These are phyloP conservation scores for Colletotrichum lupini DNA, from an alignment of 2,329 filamentous ascomycete species.

Conservation along the genomic window DNA sequence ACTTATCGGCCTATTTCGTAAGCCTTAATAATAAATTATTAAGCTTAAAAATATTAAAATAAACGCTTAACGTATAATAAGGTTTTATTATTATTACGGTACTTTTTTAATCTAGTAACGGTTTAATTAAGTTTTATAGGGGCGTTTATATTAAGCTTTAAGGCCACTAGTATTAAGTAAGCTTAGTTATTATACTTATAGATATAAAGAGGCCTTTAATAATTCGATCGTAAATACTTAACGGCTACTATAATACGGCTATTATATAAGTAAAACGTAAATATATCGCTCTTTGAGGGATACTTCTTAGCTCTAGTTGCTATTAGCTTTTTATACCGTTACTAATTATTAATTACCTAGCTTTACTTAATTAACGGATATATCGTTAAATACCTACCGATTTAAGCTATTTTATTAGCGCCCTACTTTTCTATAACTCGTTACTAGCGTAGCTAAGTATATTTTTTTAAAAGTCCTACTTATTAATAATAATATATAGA, in stretches of 20 bases:
- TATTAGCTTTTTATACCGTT: background rate
- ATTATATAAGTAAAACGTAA: background rate
- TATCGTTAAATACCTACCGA: background rate
- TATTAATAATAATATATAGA: background rate
- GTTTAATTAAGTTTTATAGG: background rate
- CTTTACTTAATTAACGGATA: background rate
- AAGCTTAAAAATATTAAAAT: background rate
- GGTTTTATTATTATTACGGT: slow-evolving; percentile 3
- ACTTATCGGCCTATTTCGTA: background rate
- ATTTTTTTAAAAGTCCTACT: background rate
- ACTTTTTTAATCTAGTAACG: background rate
- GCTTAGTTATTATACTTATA: background rate
- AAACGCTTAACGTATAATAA: background rate
- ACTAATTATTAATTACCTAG: background rate
- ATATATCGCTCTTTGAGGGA: background rate
- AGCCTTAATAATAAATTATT: background rate
- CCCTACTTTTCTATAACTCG: background rate
- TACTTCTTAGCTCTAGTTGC: background rate
- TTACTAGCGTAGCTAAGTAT: background rate
- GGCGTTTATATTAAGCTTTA: background rate
- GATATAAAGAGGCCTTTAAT: background rate
- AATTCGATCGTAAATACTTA: background rate
- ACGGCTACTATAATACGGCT: background rate
- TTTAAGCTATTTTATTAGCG: background rate
- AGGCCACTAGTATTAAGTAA: background rate